Conservation (phyloP, 345 rosid genomes). For the Aquilaria yunnanensis region DNA sequence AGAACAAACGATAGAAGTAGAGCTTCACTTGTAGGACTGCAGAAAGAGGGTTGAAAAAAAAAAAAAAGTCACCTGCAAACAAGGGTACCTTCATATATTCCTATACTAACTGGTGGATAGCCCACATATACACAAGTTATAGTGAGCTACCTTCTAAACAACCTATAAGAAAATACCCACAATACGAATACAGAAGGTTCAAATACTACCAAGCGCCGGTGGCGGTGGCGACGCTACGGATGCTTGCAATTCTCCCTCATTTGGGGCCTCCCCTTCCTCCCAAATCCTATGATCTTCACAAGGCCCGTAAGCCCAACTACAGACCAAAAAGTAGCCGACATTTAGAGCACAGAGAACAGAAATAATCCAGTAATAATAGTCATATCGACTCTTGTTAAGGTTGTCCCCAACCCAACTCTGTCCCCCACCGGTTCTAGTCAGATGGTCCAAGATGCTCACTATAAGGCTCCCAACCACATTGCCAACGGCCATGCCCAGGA, state of each 20-base stretch:
- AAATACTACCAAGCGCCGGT: too few relatives aligned
- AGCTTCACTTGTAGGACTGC: too few relatives aligned
- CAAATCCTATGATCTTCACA: slow-evolving; percentile 19
- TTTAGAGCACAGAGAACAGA: slow-evolving; percentile 25
- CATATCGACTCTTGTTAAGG: slow-evolving; percentile 40
- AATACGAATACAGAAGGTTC: too few relatives aligned
- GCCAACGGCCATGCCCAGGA: slow-evolving; percentile 31
- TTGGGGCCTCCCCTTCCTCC: slow-evolving; percentile 20
- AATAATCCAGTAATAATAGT: slow-evolving; percentile 52
- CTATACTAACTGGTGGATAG: too few relatives aligned
- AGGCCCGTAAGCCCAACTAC: slow-evolving; percentile 36
- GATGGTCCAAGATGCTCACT: slow-evolving; percentile 14
- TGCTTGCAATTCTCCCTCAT: slow-evolving; percentile 4
- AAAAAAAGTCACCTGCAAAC: too few relatives aligned
- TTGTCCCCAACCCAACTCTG: slow-evolving; percentile 41
- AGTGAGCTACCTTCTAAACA: too few relatives aligned
- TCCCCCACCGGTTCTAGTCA: slow-evolving; percentile 15
- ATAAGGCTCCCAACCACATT: slow-evolving; percentile 33
- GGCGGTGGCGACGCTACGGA: too few relatives aligned
- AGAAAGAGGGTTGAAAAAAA: too few relatives aligned
- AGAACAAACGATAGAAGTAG: too few relatives aligned
- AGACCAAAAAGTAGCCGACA: slow-evolving; percentile 29
- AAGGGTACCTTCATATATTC: too few relatives aligned
- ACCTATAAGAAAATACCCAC: too few relatives aligned
- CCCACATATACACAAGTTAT: too few relatives aligned